Conservation (phyloP, 2,329 filamentous ascomycete species). For the Chrysoporthe puriensis region DNA sequence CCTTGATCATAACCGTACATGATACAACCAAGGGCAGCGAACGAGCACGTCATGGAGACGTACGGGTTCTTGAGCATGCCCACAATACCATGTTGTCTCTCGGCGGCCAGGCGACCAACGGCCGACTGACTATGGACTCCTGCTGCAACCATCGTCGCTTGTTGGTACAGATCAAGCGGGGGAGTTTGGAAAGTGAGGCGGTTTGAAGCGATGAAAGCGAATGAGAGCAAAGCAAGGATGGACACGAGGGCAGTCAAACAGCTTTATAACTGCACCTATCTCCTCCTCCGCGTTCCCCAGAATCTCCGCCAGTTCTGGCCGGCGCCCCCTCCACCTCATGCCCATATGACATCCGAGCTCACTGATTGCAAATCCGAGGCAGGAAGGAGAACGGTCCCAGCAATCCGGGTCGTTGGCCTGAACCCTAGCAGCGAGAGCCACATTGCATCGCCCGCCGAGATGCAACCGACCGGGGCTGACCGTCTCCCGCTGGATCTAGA, state of each 20-base stretch:
- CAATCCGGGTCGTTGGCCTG: background rate
- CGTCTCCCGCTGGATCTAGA: background rate
- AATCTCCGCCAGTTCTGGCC: background rate
- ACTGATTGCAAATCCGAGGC: background rate
- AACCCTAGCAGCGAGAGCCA: background rate
- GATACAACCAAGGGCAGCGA: slow-evolving; percentile 27
- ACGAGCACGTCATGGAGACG: slow-evolving; percentile 40
- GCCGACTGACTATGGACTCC: slow-evolving; percentile 39
- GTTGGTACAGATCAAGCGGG: background rate
- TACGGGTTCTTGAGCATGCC: slow-evolving; percentile 47
- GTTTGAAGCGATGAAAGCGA: background rate
- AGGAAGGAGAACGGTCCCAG: background rate
- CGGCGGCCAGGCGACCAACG: slow-evolving; percentile 43
- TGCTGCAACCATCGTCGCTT: slow-evolving; percentile 22
- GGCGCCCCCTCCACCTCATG: background rate
- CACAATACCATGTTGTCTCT: slow-evolving; percentile 42
- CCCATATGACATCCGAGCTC: slow-evolving; percentile 5
- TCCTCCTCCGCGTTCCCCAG: background rate
- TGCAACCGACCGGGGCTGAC: slow-evolving; percentile 14
- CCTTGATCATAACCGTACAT: slow-evolving; percentile 63
- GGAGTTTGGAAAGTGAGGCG: background rate
- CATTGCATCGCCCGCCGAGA: slow-evolving; percentile 14
- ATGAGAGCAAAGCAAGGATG: background rate
- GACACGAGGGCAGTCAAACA: background rate
- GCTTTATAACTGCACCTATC: slow-evolving; percentile 3